Evolutionary conservation across 163 green algal species (phyloP).

Genomic region (Prototheca cutis): DNA sequence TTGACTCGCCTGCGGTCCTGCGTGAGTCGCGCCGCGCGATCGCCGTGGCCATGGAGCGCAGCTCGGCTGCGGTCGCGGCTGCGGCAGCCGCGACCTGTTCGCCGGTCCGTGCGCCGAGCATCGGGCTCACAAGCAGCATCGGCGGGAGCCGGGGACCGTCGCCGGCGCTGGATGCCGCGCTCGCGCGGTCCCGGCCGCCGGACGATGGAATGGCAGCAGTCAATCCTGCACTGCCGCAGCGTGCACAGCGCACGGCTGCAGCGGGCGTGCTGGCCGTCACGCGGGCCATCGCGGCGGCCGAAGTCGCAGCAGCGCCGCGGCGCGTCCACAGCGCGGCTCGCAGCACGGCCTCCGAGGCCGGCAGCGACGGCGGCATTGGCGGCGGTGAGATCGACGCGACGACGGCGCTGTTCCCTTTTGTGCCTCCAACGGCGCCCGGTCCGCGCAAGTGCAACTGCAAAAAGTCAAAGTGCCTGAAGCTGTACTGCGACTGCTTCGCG

Average conservation of each 20-base stretch:
- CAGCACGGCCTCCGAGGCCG: neutral
- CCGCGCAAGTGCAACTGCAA: conserved; percentile 69
- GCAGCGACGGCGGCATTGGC: neutral
- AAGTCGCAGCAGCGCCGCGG: neutral
- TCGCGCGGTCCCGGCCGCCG: too few relatives aligned
- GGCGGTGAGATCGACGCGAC: neutral
- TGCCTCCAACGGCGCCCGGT: conserved; percentile 1
- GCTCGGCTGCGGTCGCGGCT: too few relatives aligned
- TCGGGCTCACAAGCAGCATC: too few relatives aligned
- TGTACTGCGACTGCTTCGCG: conserved; percentile 87
- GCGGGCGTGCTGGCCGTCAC: conserved; percentile 10
- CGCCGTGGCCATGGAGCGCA: too few relatives aligned
- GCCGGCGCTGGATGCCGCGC: too few relatives aligned
- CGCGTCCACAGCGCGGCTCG: neutral
- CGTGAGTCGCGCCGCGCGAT: too few relatives aligned
- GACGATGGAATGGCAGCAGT: too few relatives aligned
- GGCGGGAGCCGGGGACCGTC: too few relatives aligned
- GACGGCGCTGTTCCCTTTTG: neutral
- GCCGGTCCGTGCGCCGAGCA: too few relatives aligned
- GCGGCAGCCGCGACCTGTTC: too few relatives aligned
- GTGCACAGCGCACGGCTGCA: conserved; percentile 8
- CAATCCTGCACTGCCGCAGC: too few relatives aligned
- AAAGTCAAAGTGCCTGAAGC: conserved; percentile 91
- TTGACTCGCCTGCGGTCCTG: too few relatives aligned
- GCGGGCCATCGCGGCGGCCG: conserved; percentile 8